Base-by-base conservation (phyloP, 805 yeast species). In the Starmerella powellii region DNA sequence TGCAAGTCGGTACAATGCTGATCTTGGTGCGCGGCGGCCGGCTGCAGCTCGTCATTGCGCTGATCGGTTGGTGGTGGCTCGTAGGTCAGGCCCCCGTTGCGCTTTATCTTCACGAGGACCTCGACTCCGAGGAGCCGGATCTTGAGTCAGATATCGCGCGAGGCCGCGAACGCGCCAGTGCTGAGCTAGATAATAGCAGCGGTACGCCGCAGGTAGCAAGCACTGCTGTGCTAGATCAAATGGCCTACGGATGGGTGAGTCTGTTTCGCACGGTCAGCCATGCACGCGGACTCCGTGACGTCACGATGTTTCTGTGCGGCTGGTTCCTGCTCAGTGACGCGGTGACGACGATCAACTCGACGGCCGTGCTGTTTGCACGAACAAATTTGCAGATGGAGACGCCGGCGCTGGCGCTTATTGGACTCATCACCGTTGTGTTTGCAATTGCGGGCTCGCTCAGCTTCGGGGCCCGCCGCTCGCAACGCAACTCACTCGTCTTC, bases 261-360 rank as follows among this genome's bases (percentile, higher is more conserved):
- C 57, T 81, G 23, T 63, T 58, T 36, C 59, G 63, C 18, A 73
- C 88, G 0, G 60, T 77, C n/a, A 67, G 64, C 34, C 78, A 74
- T 49, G 84, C 80, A 1, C 65, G 73, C 2, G 60, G 71, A 38
- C 60, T 81, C 52, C 68, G 66, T 48, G 88, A 81, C 51, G 81
- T 82, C 16, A 64, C 73, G n/a, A 68, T 73, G 11, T 81, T 78
- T 50, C 60, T 81, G 8, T 37, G 73, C 0, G 86, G 83, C 1
- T 81, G 93, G 93, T 81, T 81, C 51, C 68, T 82, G 34, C 65
- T 81, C 2, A 74, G 83, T 17, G 93, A 82, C 55, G 76, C 85
- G 0, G 63, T 79, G 10, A 79, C 87, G 1, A 82, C 91, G 0
- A 80, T 81, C 42, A 81, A 80, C 56, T 76, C 86, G 1, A 78